Conservation (phyloP, 2,329 filamentous ascomycete genomes). For the Exophiala sp. region DNA sequence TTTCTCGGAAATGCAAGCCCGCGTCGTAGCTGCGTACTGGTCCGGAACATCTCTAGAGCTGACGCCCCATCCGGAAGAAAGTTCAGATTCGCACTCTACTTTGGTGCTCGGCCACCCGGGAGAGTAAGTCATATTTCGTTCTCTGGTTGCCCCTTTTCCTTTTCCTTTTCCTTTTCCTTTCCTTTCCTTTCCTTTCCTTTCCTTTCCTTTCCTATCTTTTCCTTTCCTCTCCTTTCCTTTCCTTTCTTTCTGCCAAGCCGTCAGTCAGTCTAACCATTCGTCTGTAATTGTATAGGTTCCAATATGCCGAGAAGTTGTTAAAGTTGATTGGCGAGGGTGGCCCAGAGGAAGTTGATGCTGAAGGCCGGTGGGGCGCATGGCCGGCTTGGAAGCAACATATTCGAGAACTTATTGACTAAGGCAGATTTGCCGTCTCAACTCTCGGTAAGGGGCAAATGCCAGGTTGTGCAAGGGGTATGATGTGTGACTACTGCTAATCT, state of each 20-base stretch:
- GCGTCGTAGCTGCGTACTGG: constrained; percentile 7
- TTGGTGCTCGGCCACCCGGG: constrained; percentile 10
- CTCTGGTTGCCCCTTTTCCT: too few relatives aligned
- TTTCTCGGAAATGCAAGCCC: constrained; percentile 12
- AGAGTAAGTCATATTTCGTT: constrained; percentile 10
- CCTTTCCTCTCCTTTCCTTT: too few relatives aligned
- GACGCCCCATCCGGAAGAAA: constrained; percentile 10
- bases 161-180: too few relatives aligned
- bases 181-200: too few relatives aligned
- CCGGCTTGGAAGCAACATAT: constrained; percentile 12
- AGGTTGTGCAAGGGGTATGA: too few relatives aligned
- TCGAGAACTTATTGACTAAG: constrained; percentile 9
- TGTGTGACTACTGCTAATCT: too few relatives aligned
- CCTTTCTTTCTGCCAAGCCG: too few relatives aligned
- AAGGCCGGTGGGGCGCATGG: constrained; percentile 13
- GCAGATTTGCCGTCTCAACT: too few relatives aligned
- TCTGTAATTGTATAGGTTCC: background rate
- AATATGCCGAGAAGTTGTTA: constrained; percentile 9
- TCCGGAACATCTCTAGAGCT: constrained; percentile 6
- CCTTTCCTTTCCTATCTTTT: too few relatives aligned
- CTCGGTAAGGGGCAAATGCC: too few relatives aligned
- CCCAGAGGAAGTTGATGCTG: constrained; percentile 10
- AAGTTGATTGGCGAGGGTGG: constrained; percentile 10
- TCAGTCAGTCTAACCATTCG: background rate
- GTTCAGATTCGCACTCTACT: constrained; percentile 8